Conservation (phyloP, 176 grass and related monocot genomes). For the Carex pumila region DNA sequence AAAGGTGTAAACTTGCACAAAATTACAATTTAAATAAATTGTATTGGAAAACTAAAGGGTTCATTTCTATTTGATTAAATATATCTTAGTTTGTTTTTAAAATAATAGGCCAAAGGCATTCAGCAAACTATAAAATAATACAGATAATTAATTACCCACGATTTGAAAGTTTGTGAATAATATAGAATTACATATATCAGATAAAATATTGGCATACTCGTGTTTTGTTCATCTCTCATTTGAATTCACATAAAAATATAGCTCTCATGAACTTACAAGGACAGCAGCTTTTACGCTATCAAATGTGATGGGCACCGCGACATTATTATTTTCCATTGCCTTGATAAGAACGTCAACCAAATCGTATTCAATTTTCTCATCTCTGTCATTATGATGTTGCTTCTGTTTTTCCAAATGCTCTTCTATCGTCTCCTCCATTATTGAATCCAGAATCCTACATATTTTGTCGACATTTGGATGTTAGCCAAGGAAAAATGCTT, state of each 20-base stretch:
- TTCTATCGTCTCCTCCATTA: conserved; percentile 22
- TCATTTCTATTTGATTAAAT: not conserved
- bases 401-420: conserved; percentile 20
- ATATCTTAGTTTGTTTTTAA: not conserved
- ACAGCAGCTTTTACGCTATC: conserved; percentile 48
- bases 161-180: not conserved
- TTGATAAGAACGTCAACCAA: conserved; percentile 46
- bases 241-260: not conserved
- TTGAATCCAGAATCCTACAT: not conserved
- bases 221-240: not conserved
- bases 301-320: conserved; percentile 29
- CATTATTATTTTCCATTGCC: conserved; percentile 32
- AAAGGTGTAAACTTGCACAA: too few relatives aligned
- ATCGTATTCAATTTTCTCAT: conserved; percentile 31
- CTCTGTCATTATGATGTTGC: not conserved
- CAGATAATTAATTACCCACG: not conserved
- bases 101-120: not conserved
- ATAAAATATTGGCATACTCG: not conserved
- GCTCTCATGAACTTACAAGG: conserved; percentile 16
- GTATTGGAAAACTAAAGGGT: not conserved
- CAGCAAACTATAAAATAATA: not conserved
- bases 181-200: not conserved
- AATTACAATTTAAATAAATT: not conserved
- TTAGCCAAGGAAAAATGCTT: not conserved
- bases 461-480: not conserved